Base-by-base conservation (phyloP, 1,284 basidiomycete genomes). In the Exsudoporus floridanus region DNA sequence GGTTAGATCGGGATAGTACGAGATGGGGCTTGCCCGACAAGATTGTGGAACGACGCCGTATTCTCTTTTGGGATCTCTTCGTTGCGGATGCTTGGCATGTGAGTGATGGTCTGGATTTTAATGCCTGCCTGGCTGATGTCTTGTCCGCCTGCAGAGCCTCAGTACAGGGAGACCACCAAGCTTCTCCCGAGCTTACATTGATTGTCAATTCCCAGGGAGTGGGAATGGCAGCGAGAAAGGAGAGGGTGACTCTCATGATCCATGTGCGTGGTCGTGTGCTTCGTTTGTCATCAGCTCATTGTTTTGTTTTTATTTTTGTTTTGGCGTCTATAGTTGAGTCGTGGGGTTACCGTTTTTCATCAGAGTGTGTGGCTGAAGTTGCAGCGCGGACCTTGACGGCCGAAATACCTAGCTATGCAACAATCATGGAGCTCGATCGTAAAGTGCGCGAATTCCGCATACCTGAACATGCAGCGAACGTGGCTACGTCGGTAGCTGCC, bases 371-470 rank as follows among this genome's bases (percentile, higher is more conserved):
- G 4, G 77, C 85, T 0, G 82, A 86, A 18, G 82, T 89, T 7
- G 78, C 80, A 0, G 69, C 79, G 5, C 77, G 78, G n/a, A 86
- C 84, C 0, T 71, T 88, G 25, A 82, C 81, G 0, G 78, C 85
- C 0, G 79, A 84, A 53, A 70, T 81, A 5, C 86, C 86, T 0
- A 78, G 75, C 19, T 89, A 88, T 60, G 72, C 79, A 0, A 82
- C 79, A 2, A 84, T 89, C 62, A 81, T 86, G 78, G 87, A 87
- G 42, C 75, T 89, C 5, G 87, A 89, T 69, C 77, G 78, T 21
- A 86, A 82, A 68, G 79, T 89, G 13, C 79, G 83, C 45, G 84
- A 88, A 54, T 85, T 84, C 57, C 75, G 79, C 16, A 69, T 86
- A 31, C 80, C 83, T n/a, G 74, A 77, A 23, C 66, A 65, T 35